phyloP scores from a whole-genome alignment of 148 eudicot species.

The Hydrangea macrophylla region DNA sequence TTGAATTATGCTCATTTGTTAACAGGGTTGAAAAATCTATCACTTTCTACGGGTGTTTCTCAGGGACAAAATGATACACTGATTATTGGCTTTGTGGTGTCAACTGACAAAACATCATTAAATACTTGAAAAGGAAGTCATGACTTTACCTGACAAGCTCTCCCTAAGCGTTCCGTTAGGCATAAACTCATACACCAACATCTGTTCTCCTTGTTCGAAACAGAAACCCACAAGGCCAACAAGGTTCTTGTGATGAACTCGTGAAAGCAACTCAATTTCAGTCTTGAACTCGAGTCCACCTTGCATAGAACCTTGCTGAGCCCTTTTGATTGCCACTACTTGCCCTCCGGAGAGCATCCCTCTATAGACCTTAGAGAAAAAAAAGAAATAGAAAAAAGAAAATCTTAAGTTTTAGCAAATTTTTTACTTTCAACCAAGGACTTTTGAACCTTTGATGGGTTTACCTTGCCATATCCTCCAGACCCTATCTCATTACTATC shows the following conservation, averaged over 20 bases:
- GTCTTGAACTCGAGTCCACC: conserved; percentile 92
- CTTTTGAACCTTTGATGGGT: background rate
- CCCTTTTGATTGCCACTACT: conserved; percentile 76
- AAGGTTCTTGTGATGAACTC: conserved; percentile 94
- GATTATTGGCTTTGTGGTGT: no score
- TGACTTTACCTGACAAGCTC: conserved; percentile 59
- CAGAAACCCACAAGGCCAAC: conserved; percentile 84
- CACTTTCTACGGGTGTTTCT: no score
- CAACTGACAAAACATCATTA: no score
- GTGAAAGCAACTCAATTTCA: conserved; percentile 89
- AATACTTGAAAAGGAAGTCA: conserved; percentile 1
- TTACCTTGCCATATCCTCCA: conserved; percentile 97
- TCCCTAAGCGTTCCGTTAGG: conserved; percentile 89
- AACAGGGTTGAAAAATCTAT: no score
- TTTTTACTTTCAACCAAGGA: background rate
- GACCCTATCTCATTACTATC: conserved; percentile 72
- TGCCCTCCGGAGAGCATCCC: conserved; percentile 69
- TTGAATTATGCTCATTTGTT: no score
- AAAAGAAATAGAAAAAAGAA: conserved; percentile 10
- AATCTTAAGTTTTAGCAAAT: background rate
- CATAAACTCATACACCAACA: conserved; percentile 88
- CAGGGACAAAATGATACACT: no score
- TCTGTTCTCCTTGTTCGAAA: conserved; percentile 85
- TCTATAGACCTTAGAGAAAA: conserved; percentile 93
- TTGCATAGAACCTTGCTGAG: conserved; percentile 82